phyloP scores from a whole-genome alignment of 257 asterid genomes.

The Gentiana macrophylla region DNA sequence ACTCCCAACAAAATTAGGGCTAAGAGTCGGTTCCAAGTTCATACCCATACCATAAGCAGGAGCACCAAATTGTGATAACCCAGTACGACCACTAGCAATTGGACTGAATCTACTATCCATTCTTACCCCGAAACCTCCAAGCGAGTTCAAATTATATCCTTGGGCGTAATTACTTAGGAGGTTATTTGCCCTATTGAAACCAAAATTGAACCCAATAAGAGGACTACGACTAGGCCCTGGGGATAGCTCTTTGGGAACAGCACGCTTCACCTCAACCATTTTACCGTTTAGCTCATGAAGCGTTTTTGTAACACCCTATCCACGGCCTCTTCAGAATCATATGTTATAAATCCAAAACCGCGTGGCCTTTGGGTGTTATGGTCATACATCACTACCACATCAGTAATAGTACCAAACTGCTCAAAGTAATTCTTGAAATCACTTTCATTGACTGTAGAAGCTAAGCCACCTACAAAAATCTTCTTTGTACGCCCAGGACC shows the following conservation, averaged over 20 bases:
- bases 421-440: conserved; percentile 68
- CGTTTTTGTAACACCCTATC: conserved; percentile 59
- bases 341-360: conserved; percentile 74
- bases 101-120: conserved; percentile 66
- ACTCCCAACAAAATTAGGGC: conserved; percentile 45
- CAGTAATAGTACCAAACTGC: conserved; percentile 64
- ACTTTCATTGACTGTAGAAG: conserved; percentile 65
- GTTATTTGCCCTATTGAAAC: conserved; percentile 47
- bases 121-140: conserved; percentile 57
- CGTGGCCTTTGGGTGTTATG: conserved; percentile 82
- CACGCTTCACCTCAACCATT: conserved; percentile 78
- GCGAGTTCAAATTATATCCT: conserved; percentile 43
- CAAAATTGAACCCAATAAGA: conserved; percentile 44
- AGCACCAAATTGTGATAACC: conserved; percentile 43
- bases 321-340: conserved; percentile 76
- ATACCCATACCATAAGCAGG: conserved; percentile 54
- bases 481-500: conserved; percentile 76
- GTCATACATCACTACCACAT: conserved; percentile 80
- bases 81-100: conserved; percentile 43
- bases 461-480: conserved; percentile 89
- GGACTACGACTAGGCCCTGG: conserved; percentile 63
- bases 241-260: conserved; percentile 72
- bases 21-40: conserved; percentile 55
- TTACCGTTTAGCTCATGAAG: conserved; percentile 72
- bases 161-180: conserved; percentile 43